A percentile compares a stretch with the other conserved stretches of the same genome.
Conservation (phyloP, 2,329 filamentous ascomycete species). For the Lanzia echinophila region DNA sequence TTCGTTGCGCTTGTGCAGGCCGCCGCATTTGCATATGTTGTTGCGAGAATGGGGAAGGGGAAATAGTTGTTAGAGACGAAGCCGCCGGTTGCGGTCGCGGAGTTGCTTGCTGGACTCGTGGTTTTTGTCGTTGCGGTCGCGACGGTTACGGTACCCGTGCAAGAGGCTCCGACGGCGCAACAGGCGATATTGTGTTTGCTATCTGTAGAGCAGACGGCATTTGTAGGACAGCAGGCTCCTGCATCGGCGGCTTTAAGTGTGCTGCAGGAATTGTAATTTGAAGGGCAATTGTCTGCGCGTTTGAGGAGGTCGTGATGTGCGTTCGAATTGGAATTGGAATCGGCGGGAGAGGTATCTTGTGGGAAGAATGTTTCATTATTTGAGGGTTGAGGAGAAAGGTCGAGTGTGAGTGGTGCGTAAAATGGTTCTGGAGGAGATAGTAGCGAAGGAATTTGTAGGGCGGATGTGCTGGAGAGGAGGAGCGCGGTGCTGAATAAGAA, state of each 20-base stretch:
- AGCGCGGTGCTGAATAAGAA: too few relatives aligned
- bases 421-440: slow-evolving; percentile 23
- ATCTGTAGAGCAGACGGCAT: slow-evolving; percentile 28
- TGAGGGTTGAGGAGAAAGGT: slow-evolving; percentile 7
- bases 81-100: slow-evolving; percentile 33
- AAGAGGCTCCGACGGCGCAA: slow-evolving; percentile 29
- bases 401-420: slow-evolving; percentile 16
- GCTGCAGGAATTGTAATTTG: slow-evolving; percentile 29
- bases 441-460: slow-evolving; percentile 24
- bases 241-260: slow-evolving; percentile 22
- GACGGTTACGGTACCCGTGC: slow-evolving; percentile 26
- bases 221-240: slow-evolving; percentile 29
- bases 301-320: slow-evolving; percentile 21
- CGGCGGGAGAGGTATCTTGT: slow-evolving; percentile 5
- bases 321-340: neutral
- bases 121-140: too few relatives aligned
- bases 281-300: slow-evolving; percentile 27
- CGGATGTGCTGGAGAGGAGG: slow-evolving; percentile 10
- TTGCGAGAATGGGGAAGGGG: slow-evolving; percentile 50
- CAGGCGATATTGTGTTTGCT: slow-evolving; percentile 27
- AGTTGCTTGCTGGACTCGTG: slow-evolving; percentile 8
- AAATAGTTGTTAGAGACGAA: slow-evolving; percentile 54
- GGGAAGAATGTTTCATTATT: slow-evolving; percentile 19
- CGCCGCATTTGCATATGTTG: slow-evolving; percentile 43
- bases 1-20: slow-evolving; percentile 46